Conservation (phyloP, 2,329 filamentous ascomycete species). For the Fusarium sp. region DNA sequence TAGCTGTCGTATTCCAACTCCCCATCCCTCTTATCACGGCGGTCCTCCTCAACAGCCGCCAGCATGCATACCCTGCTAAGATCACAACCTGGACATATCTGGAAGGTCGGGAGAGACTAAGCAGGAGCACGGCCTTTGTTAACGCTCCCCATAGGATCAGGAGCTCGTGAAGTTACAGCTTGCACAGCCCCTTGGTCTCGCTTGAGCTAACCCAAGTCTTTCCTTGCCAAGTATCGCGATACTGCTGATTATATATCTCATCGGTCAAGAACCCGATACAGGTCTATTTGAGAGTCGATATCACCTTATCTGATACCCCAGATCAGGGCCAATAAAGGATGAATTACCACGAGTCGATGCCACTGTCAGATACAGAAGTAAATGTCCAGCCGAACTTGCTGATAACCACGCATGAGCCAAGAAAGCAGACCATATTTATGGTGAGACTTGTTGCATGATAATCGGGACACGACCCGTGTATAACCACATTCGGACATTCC, state of each 20-base stretch:
- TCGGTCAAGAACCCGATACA: background rate
- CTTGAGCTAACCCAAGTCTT: background rate
- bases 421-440: background rate
- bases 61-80: background rate
- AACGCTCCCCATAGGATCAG: background rate
- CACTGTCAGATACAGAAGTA: too few relatives aligned
- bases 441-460: background rate
- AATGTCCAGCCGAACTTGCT: too few relatives aligned
- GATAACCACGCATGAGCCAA: background rate
- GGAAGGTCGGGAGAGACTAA: background rate
- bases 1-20: background rate
- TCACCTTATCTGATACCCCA: too few relatives aligned
- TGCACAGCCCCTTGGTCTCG: background rate
- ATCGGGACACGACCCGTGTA: constrained; percentile 1
- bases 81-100: background rate
- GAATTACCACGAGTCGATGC: too few relatives aligned
- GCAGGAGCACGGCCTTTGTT: background rate
- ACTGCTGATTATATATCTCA: background rate
- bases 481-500: background rate
- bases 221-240: background rate
- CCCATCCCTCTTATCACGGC: too few relatives aligned
- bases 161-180: background rate
- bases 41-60: background rate
- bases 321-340: too few relatives aligned
- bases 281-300: background rate